Evolutionary conservation across 2,329 filamentous ascomycete genomes (phyloP).

Genomic region (Fusarium compactum): DNA sequence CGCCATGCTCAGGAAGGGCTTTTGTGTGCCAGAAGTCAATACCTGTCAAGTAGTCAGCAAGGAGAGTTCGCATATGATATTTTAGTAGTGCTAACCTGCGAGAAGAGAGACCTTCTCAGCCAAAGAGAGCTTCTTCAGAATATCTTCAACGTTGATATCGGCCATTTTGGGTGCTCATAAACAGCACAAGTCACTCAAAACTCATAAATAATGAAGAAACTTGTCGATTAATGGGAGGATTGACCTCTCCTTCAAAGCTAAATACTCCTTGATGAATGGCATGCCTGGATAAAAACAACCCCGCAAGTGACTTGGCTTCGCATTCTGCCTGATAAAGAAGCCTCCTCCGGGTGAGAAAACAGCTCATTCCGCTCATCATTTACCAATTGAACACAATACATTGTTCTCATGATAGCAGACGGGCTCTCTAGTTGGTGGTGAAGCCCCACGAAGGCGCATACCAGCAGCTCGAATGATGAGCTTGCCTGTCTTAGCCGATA

Average conservation of each 20-base stretch:
- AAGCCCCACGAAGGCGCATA: constrained; percentile 41
- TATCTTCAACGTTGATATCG: constrained; percentile 65
- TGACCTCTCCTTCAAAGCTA: constrained; percentile 5
- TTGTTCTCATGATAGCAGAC: constrained; percentile 40
- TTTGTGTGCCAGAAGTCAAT: constrained; percentile 79
- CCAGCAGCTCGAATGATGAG: constrained; percentile 13
- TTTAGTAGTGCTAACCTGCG: constrained; percentile 55
- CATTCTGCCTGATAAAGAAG: constrained; percentile 38
- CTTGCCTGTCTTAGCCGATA: constrained; percentile 1
- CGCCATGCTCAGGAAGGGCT: constrained; percentile 67
- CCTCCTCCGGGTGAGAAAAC: constrained; percentile 4
- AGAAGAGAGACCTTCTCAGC: constrained; percentile 66
- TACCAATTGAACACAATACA: constrained; percentile 24
- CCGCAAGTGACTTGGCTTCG: constrained; percentile 23
- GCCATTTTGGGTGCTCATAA: constrained; percentile 53
- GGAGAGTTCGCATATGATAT: neutral
- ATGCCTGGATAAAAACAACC: constrained; percentile 35
- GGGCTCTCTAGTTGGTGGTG: constrained; percentile 30
- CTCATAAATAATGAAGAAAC: neutral
- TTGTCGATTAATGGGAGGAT: constrained; percentile 19
- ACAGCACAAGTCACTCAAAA: neutral
- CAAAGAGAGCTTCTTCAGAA: constrained; percentile 65
- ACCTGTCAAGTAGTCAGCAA: constrained; percentile 53
- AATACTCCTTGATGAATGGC: neutral
- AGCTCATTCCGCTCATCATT: constrained; percentile 18